phyloP scores from a whole-genome alignment of 2,329 filamentous ascomycete genomes.

The Fusarium guadeloupense region DNA sequence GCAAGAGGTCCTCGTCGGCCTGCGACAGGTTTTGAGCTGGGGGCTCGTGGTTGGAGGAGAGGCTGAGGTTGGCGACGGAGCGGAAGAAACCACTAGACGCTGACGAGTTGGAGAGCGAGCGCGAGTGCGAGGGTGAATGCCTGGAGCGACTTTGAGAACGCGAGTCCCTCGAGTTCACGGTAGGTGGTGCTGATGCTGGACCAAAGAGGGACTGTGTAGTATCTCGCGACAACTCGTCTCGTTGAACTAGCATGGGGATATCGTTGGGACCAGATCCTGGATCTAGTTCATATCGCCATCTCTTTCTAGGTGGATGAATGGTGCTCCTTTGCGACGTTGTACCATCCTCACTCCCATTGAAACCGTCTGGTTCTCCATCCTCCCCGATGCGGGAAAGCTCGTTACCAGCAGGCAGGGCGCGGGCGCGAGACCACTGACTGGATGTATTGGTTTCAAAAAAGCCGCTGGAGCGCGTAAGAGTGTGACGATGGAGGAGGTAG shows the following conservation, averaged over 20 bases:
- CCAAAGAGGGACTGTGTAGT: constrained; percentile 48
- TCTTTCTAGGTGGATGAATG: constrained; percentile 52
- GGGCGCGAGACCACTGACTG: constrained; percentile 71
- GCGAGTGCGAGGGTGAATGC: constrained; percentile 44
- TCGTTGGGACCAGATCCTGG: constrained; percentile 76
- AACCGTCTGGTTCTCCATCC: constrained; percentile 43
- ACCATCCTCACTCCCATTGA: constrained; percentile 37
- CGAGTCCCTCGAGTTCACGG: constrained; percentile 56
- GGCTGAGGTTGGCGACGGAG: constrained; percentile 81
- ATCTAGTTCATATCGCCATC: constrained; percentile 91
- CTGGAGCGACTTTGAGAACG: constrained; percentile 47
- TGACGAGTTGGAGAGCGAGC: constrained; percentile 63
- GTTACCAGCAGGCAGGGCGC: constrained; percentile 46
- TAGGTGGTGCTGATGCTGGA: constrained; percentile 31
- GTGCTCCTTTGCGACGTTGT: constrained; percentile 23
- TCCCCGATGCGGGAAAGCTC: constrained; percentile 66
- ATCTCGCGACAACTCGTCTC: constrained; percentile 58
- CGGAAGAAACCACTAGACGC: constrained; percentile 73
- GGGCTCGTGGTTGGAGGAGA: constrained; percentile 56
- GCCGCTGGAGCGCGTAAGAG: constrained; percentile 87
- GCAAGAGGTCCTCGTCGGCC: constrained; percentile 78
- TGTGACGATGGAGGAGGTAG: constrained; percentile 88
- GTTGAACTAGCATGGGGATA: constrained; percentile 88
- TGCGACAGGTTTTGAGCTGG: constrained; percentile 60
- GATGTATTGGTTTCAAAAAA: constrained; percentile 91